Evolutionary conservation across 1,284 basidiomycete species (phyloP), one percentile per base, ranked within the genome.

Genomic region (Tilletiopsis washingtonensis): DNA sequence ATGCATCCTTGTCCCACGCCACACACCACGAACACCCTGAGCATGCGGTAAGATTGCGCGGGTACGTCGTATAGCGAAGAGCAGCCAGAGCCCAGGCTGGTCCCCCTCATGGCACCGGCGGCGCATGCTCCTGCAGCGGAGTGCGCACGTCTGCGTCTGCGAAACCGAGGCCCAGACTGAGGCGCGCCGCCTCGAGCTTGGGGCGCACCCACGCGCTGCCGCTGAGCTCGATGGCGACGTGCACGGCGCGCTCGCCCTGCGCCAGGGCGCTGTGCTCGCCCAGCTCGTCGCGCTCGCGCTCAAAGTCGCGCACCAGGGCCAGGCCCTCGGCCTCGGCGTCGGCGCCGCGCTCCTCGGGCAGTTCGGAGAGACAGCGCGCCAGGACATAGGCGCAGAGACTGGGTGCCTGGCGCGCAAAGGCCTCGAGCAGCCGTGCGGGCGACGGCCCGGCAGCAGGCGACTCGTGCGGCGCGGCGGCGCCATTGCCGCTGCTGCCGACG

Each of bases 121-220:
- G n/a, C n/a, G n/a, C n/a, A n/a, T n/a, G n/a, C n/a, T n/a, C n/a
- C n/a, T n/a, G n/a, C n/a, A n/a, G n/a, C n/a, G n/a, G n/a, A n/a
- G n/a, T n/a, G n/a, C n/a, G n/a, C n/a, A n/a, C n/a, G n/a, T n/a
- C n/a, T n/a, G n/a, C n/a, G n/a, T n/a, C n/a, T n/a, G n/a, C n/a
- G n/a, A n/a, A n/a, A n/a, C 32, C 36, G 11, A 61, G 34, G 20
- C 53, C 55, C 5, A 62, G 40, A 25, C 53, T 57, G 9, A n/a
- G 17, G 15, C 60, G 52, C 4, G 69, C 69, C 20, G 69, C 67
- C 38, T 71, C 62, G 9, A 71, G 42, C 20, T 67, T 56, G 1
- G 69, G 69, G 5, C 61, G 43, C 3, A 71, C 69, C 69, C 69
- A 71, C 2, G 62, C 54, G 38, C 55, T 59, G 2, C 69, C 69